These are phyloP conservation scores for Lanmaoa pseudosensibilis DNA, from an alignment of 768 basidiomycete species.

Conservation along the genomic window DNA sequence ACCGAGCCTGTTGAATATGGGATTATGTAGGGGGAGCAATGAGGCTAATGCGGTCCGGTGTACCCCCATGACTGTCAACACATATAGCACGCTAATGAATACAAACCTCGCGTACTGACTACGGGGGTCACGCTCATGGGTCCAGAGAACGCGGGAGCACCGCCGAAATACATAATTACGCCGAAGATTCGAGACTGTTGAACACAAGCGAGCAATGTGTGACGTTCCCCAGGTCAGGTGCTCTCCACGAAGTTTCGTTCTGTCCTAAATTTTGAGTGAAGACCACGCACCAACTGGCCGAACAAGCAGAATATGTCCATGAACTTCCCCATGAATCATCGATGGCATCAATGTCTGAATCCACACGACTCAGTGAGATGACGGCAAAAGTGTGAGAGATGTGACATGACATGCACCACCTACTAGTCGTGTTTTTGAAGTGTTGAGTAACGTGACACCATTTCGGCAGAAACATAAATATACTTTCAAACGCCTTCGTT, in stretches of 20 bases:
- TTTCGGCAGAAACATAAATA: too few species aligned
- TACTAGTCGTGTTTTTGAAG: too few species aligned
- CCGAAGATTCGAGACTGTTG: neutral
- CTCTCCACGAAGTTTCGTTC: neutral
- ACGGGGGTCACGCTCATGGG: neutral
- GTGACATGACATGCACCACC: too few species aligned
- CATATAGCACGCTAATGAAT: neutral
- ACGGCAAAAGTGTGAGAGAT: too few species aligned
- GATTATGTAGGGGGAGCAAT: neutral
- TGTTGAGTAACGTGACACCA: too few species aligned
- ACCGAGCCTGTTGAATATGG: neutral
- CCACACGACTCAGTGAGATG: too few species aligned
- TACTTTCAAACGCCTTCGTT: too few species aligned
- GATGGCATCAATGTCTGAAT: neutral
- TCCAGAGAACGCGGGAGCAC: neutral
- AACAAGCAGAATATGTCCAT: neutral
- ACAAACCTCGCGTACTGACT: neutral
- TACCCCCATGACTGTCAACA: constrained; percentile 2
- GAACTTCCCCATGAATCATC: neutral
- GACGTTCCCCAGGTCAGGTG: neutral
- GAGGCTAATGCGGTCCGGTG: neutral
- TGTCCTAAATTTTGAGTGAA: neutral
- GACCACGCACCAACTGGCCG: neutral
- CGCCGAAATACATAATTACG: neutral
- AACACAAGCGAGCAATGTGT: neutral